phyloP scores from a whole-genome alignment of 1,284 basidiomycete species.

The Fomes fomentarius region DNA sequence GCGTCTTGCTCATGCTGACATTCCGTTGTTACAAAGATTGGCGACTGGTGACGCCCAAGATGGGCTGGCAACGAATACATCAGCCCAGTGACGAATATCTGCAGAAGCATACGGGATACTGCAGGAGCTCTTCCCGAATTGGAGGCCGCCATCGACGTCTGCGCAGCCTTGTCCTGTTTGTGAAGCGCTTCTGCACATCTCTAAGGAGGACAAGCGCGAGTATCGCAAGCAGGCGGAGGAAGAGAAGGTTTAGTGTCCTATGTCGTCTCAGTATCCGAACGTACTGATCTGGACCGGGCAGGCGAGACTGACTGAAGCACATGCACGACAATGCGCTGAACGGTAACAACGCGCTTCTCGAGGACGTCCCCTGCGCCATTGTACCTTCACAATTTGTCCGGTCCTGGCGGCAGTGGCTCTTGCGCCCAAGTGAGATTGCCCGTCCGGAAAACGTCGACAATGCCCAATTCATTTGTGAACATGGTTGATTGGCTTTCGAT shows the following conservation, averaged over 20 bases:
- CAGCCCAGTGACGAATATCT: conserved; percentile 63
- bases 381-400: conserved; percentile 64
- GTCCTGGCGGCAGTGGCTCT: conserved; percentile 70
- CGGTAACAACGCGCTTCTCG: conserved; percentile 46
- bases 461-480: conserved; percentile 64
- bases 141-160: conserved; percentile 56
- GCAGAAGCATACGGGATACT: conserved; percentile 60
- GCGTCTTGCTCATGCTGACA: too few species aligned
- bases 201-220: conserved; percentile 60
- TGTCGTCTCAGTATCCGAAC: conserved; percentile 14
- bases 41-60: conserved; percentile 68
- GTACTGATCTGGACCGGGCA: conserved; percentile 30
- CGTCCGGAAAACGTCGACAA: conserved; percentile 70
- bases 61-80: conserved; percentile 61
- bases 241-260: conserved; percentile 63
- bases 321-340: conserved; percentile 59
- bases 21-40: too few species aligned
- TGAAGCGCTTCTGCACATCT: conserved; percentile 54
- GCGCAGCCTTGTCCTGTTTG: conserved; percentile 63
- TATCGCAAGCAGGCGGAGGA: conserved; percentile 64
- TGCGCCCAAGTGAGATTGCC: conserved; percentile 53
- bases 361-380: conserved; percentile 56
- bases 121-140: conserved; percentile 60
- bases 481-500: conserved; percentile 66
- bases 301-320: conserved; percentile 61